These are phyloP conservation scores for Lanmaoa pseudosensibilis DNA, from an alignment of 768 basidiomycete genomes.

Conservation along the genomic window DNA sequence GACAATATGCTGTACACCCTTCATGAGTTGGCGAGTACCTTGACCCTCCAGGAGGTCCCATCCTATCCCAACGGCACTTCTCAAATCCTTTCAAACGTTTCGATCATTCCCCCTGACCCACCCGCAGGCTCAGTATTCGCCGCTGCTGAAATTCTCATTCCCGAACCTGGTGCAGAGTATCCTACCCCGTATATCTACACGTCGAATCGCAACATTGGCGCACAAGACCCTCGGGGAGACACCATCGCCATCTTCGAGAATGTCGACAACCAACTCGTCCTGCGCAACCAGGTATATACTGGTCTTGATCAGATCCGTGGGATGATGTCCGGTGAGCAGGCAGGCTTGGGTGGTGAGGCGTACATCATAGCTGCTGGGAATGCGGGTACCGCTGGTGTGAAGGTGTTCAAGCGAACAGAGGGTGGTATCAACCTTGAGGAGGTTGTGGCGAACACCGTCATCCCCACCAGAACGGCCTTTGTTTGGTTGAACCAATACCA, in stretches of 20 bases:
- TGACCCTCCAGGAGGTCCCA: conserved; percentile 55
- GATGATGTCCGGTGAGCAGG: conserved; percentile 55
- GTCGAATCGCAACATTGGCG: conserved; percentile 64
- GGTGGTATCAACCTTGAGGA: conserved; percentile 52
- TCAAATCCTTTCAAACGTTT: conserved; percentile 49
- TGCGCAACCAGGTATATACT: conserved; percentile 58
- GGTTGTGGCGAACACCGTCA: conserved; percentile 52
- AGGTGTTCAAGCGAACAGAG: conserved; percentile 54
- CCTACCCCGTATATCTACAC: conserved; percentile 58
- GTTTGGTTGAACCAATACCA: conserved; percentile 36
- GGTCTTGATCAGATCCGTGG: conserved; percentile 64
- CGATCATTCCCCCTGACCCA: conserved; percentile 46
- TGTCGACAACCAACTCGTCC: conserved; percentile 37
- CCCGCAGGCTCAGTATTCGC: conserved; percentile 42
- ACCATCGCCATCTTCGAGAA: conserved; percentile 62
- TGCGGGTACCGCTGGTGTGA: conserved; percentile 54
- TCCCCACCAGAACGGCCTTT: conserved; percentile 53
- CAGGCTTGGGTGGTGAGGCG: conserved; percentile 45
- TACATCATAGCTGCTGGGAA: conserved; percentile 57
- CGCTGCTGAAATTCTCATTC: conserved; percentile 65
- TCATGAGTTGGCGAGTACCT: conserved; percentile 56
- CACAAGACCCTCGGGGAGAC: conserved; percentile 55
- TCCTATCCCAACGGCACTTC: conserved; percentile 49
- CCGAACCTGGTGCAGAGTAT: conserved; percentile 46
- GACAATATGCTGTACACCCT: conserved; percentile 52